Percentiles rank a stretch among this genome's conserved stretches.
Evolutionary conservation across 2,329 filamentous ascomycete species (phyloP).

Genomic region (Colletotrichum salicis): DNA sequence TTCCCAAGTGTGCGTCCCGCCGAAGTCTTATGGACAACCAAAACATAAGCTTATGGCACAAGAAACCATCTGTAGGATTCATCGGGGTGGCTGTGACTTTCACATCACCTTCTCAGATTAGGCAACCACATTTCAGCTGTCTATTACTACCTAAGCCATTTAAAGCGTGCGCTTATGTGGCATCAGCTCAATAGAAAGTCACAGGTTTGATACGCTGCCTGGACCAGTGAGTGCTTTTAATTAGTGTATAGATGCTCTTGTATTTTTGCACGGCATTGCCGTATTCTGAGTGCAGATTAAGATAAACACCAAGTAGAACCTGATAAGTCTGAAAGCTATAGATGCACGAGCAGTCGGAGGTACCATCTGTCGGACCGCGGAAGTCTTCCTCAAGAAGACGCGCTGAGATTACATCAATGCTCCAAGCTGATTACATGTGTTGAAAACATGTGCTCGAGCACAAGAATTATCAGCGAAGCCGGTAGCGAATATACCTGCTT

Average conservation of each 20-base stretch:
- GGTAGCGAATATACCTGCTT: background rate
- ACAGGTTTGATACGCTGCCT: rapidly evolving
- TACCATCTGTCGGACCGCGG: no score
- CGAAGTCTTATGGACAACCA: background rate
- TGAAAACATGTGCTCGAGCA: no score
- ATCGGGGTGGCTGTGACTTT: background rate
- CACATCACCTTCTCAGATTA: background rate
- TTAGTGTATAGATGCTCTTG: no score
- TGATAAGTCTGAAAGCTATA: no score
- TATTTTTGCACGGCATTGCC: no score
- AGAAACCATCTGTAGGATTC: background rate
- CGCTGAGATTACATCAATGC: no score
- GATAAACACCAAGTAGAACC: no score
- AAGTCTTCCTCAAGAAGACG: no score
- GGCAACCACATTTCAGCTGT: background rate
- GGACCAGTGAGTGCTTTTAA: no score
- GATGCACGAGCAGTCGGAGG: no score
- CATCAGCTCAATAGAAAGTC: background rate
- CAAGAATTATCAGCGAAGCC: background rate
- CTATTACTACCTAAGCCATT: background rate
- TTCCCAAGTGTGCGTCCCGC: background rate
- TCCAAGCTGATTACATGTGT: no score
- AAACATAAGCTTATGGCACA: background rate
- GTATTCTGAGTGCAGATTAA: no score
- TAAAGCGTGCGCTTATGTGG: background rate